Evolutionary conservation across 345 rosid genomes (phyloP), one percentile per base, ranked within the genome.

Genomic region (Populus simonii): DNA sequence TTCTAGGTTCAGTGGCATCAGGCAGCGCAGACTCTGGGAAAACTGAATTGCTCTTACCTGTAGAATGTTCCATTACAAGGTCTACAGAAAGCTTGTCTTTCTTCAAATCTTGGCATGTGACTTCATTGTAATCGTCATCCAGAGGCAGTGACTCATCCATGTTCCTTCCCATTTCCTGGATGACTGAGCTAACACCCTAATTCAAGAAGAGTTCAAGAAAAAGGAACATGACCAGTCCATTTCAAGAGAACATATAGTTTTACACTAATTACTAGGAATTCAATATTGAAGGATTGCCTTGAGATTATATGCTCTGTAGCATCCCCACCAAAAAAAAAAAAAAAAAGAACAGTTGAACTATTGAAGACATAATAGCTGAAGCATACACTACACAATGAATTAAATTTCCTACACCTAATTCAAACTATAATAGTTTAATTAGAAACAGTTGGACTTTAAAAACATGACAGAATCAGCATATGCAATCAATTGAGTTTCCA

Each of bases 1-100:
- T 79, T 70, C 74, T 77, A 41, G 74, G 55, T 80, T 85, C 87
- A 69, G 41, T 65, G 39, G 57, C 74, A 75, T 78, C 84, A 79
- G 79, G 73, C 39, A 61, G 68, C 74, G 72, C 74, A 79, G 88
- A 82, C 66, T 85, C 87, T 59, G 81, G 45, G 71, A 57, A 53
- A 35, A 57, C 76, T 15, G 84, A 71, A 74, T 69, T 76, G 78
- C 86, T 86, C 59, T 88, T 84, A 70, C 77, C 69, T 72, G 49
- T 72, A 62, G 76, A 70, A 36, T 51, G 79, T 74, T 82, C 85
- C 66, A 47, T 76, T 69, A 65, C 81, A 74, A 76, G 68, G 68
- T 75, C 69, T 72, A 76, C 76, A 67, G 68, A 85, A 76, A 68
- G 67, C 68, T 82, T 39, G 79, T 84, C 86, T 77, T 68, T 81